Conservation (phyloP, 192 early-diverging fungal genomes). For the Coemansia sp. region DNA sequence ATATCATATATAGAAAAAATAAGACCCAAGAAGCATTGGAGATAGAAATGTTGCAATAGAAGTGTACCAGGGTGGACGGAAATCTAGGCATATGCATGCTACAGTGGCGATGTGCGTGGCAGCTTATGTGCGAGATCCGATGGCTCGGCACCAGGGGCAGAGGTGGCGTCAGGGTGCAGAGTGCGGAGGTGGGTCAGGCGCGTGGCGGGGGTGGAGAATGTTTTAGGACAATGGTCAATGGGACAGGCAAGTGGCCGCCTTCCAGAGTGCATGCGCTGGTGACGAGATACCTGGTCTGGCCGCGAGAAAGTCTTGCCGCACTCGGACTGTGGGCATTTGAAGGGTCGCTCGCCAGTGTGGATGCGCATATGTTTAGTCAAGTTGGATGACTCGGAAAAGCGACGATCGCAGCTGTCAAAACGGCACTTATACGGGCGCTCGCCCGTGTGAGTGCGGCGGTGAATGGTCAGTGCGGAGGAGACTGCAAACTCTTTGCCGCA, state of each 20-base stretch:
- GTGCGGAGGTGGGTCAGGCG: conserved; percentile 36
- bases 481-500: conserved; percentile 70
- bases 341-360: conserved; percentile 76
- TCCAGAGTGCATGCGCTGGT: conserved; percentile 56
- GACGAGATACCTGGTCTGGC: conserved; percentile 68
- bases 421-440: conserved; percentile 70
- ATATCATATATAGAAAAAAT: no score
- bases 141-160: background rate
- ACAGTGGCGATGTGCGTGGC: no score
- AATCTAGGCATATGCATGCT: no score
- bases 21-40: no score
- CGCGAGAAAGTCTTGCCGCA: conserved; percentile 74
- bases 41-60: no score
- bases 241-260: conserved; percentile 38
- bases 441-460: conserved; percentile 67
- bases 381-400: conserved; percentile 60
- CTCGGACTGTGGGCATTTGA: conserved; percentile 62
- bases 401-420: conserved; percentile 38
- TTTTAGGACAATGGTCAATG: conserved; percentile 35
- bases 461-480: conserved; percentile 68
- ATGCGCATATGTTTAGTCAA: conserved; percentile 73
- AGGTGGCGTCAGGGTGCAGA: conserved; percentile 20
- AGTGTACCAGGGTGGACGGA: no score
- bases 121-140: no score
- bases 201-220: conserved; percentile 34